Percentiles rank a stretch among this genome's conserved stretches.
Evolutionary conservation across 2,329 filamentous ascomycete genomes (phyloP).

Genomic region (Emergomyces orientalis): DNA sequence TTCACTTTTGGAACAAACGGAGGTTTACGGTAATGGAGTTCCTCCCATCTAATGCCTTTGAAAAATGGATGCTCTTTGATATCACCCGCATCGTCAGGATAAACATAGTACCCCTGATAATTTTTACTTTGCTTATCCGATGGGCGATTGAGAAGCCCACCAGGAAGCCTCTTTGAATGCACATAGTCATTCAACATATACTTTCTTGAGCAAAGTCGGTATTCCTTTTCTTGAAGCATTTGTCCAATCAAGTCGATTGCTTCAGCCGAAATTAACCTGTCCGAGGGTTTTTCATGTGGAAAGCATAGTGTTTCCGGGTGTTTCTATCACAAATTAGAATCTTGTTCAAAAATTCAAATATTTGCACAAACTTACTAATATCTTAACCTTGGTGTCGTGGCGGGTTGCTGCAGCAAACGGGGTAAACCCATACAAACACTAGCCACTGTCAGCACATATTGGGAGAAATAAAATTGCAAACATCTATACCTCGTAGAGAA

Average conservation of each 20-base stretch:
- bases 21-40: conserved; percentile 59
- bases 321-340: conserved; percentile 40
- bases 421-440: conserved; percentile 82
- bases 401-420: conserved; percentile 78
- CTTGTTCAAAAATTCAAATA: not conserved
- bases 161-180: conserved; percentile 24
- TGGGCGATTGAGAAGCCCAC: conserved; percentile 25
- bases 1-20: conserved; percentile 71
- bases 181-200: conserved; percentile 59
- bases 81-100: conserved; percentile 73
- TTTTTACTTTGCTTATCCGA: conserved; percentile 28
- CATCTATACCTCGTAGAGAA: conserved; percentile 63
- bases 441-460: not conserved
- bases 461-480: not conserved
- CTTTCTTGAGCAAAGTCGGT: conserved; percentile 63
- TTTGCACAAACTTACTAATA: conserved; percentile 50
- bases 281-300: conserved; percentile 47
- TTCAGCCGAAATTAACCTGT: conserved; percentile 53
- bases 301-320: conserved; percentile 64
- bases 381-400: conserved; percentile 75
- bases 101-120: conserved; percentile 56
- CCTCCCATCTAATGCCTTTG: conserved; percentile 65
- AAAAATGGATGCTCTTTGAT: conserved; percentile 90
- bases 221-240: conserved; percentile 64
- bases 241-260: conserved; percentile 68